Base-by-base conservation (phyloP, 768 basidiomycete genomes). In the Boletus rubescentipes region DNA sequence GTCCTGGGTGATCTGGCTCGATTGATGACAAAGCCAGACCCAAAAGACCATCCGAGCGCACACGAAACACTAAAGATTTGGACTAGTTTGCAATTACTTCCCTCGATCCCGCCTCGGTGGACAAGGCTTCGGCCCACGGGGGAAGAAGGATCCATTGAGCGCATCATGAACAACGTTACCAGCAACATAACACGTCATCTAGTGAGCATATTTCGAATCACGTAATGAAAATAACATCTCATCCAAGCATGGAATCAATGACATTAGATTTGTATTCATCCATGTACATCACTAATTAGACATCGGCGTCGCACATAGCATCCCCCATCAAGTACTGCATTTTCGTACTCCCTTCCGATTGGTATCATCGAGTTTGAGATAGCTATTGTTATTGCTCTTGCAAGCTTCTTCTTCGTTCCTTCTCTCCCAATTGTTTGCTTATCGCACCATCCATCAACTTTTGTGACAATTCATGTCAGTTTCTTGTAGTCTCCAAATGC, bases 121-220 rank as follows among this genome's bases (percentile, higher is more conserved):
- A 53, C 42, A 3, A 61, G 51, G 21, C 60, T 61, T 10, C 37
- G 54, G 3, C 8, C 30, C 2, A 44, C 35, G 1, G 30, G 14
- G 7, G 55, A 61, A 20, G 60, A 61, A 45, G 45, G 51, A 9
- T 52, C 60, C 0, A 48, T 61, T 1, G 49, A 54, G n/a, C 52
- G 51, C n/a, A 61, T 61, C 15, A 18, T 62, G 46, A 62, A 62
- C 14, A 14, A 61, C 9, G 49, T 10, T 31, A 15, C 14, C 18
- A 40, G 20, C 3, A 21, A 10, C 30, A 21, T 16, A 15, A 20
- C 15, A 30, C 11, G 15, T 38, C 26, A 11, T 20, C 20, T 12
- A 3, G 29, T 49, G 16, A 29, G 16, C 9, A 9, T 16, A 10
- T 42, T 35, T 15, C 15, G 12, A 26, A 26, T 6, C 26, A 26